Evolutionary conservation across 192 early-diverging fungal genomes (phyloP), one percentile per base, ranked within the genome.

Genomic region (Coemansia sp.): DNA sequence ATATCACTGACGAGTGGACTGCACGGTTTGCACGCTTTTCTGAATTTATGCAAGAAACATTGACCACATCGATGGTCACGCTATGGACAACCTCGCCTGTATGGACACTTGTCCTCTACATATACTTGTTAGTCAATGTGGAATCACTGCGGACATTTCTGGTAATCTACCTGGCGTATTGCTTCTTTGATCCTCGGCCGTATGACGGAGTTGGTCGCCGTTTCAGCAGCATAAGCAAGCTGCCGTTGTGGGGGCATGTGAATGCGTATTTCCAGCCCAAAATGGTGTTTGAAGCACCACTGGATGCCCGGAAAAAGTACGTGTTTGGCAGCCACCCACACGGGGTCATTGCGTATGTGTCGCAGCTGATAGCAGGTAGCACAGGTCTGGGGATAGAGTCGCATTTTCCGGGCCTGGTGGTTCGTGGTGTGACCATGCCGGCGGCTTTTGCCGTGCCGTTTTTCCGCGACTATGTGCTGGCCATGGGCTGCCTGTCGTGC

Each of bases 291-390:
- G 91, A 92, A 60, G 82, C 58, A 19, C 89, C 92, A 50, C 63
- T 98, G 50, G 92, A 96, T 65, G 85, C 93, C 5, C 65, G 55
- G 19, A 85, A 84, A 44, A 90, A 89, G 55, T 96, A 98, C 61
- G 81, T 98, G 1, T 92, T 98, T 81, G 93, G 85, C 38, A 61
- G 91, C 61, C 94, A 98, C 64, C 94, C 94, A 15, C 92, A 95
- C 58, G 93, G 92, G 7, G 88, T 96, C 50, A 89, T 94, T 48
- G 80, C 86, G 14, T 81, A 94, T 20, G 91, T 89, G 13, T 89
- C 92, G 1, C 87, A 87, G 72, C 81, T 82, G 13, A 87, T 90
- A 42, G 93, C 92, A 68, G 93, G 70, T 0, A 91, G 89, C 0
- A 91, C 94, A 44, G 93, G 89, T 3, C 70, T 85, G 31, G 77